Base-by-base conservation (phyloP, 495 filamentous ascomycete genomes). In the Aspergillus diversus region DNA sequence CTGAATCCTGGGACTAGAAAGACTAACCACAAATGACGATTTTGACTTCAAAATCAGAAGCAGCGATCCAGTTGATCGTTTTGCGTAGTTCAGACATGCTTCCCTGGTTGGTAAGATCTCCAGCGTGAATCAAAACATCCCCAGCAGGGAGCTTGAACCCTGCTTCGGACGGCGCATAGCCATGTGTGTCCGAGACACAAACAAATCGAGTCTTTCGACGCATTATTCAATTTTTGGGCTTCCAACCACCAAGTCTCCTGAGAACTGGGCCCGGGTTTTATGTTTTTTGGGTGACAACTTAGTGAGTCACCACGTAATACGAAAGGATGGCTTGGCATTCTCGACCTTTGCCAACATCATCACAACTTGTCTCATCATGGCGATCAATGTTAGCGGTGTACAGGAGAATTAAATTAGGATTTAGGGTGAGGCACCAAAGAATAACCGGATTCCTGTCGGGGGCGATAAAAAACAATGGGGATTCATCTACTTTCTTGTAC, bases 121-220 rank as follows among this genome's bases (percentile, higher is more conserved):
- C 86, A 5, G 84, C 84, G 67, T 88, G 86, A 50, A 88, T 86
- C 46, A 88, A 72, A 34, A 88, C 80, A 68, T 87, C 84, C 9
- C 86, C 85, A 49, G 80, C 71, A 11, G 85, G 85, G 31, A 87
- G 73, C 63, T 79, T 84, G 66, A 83, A 83, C 16, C 75, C 80
- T 53, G 77, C 80, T 57, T 81, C 75, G 5, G 73, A 71, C 5
- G 86, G 84, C 6, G 77, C 78, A 55, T 84, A 77, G 63, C 80
- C 83, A 67, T 89, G 85, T 4, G 86, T 89, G 63, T 88, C 85
- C 5, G 85, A 87, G 56, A 87, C 75, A 73, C 84, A 87, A 54
- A 87, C 82, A 42, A 88, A 80, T 33, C 86, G 80, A 46, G 82
- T 83, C 61, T 79, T 88, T 17, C 75, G 81, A 39, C 54, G 59